Evolutionary conservation across 2,329 filamentous ascomycete species (phyloP).

Genomic region (Chaetomium strumarium): DNA sequence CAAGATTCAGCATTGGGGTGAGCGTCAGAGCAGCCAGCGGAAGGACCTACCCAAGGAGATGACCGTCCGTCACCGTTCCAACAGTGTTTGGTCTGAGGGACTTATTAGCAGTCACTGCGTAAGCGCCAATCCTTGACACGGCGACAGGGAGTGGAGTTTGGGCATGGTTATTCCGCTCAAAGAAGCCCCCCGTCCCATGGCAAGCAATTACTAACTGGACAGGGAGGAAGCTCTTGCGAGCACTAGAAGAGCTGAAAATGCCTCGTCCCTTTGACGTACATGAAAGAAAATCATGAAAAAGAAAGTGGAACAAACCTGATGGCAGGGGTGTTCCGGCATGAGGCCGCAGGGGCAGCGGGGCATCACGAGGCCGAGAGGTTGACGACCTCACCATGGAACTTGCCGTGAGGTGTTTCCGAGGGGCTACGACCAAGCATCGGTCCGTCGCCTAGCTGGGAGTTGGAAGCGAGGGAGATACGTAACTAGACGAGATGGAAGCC

Average conservation of each 20-base stretch:
- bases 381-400: neutral
- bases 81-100: neutral
- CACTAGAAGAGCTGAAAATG: neutral
- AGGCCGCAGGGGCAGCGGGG: neutral
- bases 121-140: neutral
- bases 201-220: no score
- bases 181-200: neutral
- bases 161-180: neutral
- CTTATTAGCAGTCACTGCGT: neutral
- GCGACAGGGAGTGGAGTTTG: neutral
- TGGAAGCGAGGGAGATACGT: no score
- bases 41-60: no score
- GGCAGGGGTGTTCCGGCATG: neutral
- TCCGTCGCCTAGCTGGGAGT: no score
- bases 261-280: neutral
- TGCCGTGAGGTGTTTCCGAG: no score
- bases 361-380: neutral
- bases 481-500: no score
- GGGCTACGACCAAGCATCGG: no score
- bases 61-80: neutral
- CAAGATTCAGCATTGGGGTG: no score
- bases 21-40: no score
- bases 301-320: neutral
- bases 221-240: no score
- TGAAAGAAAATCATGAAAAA: neutral